A percentile compares a stretch with the other conserved stretches of the same genome.
Conservation (phyloP, 1,284 basidiomycete species). For the Coniophora puteana region DNA sequence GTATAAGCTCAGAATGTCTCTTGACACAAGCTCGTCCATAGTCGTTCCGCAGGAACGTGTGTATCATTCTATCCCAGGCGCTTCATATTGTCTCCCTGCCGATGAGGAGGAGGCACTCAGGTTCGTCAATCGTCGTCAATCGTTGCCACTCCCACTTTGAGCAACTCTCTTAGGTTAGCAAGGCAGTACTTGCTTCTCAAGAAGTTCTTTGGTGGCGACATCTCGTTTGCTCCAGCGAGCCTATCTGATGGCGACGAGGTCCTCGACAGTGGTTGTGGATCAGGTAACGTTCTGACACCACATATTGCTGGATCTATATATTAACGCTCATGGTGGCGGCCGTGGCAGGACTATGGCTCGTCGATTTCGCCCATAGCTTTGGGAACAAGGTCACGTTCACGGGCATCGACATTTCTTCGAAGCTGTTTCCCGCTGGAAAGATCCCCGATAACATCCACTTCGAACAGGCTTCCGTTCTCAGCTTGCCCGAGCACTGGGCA, state of each 20-base stretch:
- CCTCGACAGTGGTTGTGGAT: constrained; percentile 21
- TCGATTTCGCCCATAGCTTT: constrained; percentile 12
- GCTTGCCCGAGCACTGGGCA: constrained; percentile 6
- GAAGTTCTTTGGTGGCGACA: constrained; percentile 15
- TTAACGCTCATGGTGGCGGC: not conserved
- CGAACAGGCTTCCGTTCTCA: not conserved
- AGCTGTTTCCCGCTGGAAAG: constrained; percentile 12
- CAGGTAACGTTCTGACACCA: constrained; percentile 10
- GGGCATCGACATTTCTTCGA: constrained; percentile 20
- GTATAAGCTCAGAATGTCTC: too few relatives aligned
- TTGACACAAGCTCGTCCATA: too few relatives aligned
- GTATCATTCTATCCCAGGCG: constrained; percentile 12
- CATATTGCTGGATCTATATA: not conserved
- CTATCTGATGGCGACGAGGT: constrained; percentile 18
- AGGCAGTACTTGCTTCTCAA: constrained; percentile 3
- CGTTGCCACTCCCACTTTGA: too few relatives aligned
- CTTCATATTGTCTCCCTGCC: constrained; percentile 22
- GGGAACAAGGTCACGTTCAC: constrained; percentile 13
- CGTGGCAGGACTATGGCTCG: constrained; percentile 23
- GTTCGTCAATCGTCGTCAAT: too few relatives aligned
- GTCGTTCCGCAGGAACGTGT: too few relatives aligned
- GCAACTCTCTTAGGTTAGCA: too few relatives aligned
- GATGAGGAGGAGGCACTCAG: constrained; percentile 23
- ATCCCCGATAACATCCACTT: constrained; percentile 14
- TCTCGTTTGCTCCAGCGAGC: constrained; percentile 17